A percentile compares a stretch with the other conserved stretches of the same genome.
phyloP scores from a whole-genome alignment of 208 protist species.

The Leishmania mexicana region DNA sequence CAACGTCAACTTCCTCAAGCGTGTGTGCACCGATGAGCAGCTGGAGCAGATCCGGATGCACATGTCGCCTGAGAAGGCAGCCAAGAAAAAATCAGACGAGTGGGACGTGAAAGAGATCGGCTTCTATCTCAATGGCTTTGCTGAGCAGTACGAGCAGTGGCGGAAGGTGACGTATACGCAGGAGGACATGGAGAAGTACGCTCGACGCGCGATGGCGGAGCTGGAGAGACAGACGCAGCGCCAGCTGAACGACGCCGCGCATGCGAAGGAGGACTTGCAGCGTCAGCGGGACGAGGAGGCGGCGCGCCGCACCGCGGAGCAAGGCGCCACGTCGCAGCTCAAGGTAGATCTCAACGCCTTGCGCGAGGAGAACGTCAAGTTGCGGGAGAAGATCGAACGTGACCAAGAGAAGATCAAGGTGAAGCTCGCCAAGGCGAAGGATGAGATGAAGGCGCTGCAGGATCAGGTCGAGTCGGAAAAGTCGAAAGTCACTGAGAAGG shows the following conservation, averaged over 20 bases:
- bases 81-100: slow-evolving; percentile 61
- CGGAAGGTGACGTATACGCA: slow-evolving; percentile 79
- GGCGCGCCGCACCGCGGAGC: slow-evolving; percentile 63
- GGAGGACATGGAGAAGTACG: slow-evolving; percentile 90
- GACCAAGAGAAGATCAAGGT: slow-evolving; percentile 93
- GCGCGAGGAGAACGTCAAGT: slow-evolving; percentile 82
- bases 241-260: slow-evolving; percentile 69
- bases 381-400: slow-evolving; percentile 90
- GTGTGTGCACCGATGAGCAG: slow-evolving; percentile 80
- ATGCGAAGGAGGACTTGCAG: slow-evolving; percentile 64
- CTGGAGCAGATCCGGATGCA: slow-evolving; percentile 54
- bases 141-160: slow-evolving; percentile 76
- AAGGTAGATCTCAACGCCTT: slow-evolving; percentile 78
- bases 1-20: slow-evolving; percentile 88
- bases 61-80: slow-evolving; percentile 72
- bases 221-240: slow-evolving; percentile 74
- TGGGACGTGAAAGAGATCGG: slow-evolving; percentile 91
- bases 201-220: slow-evolving; percentile 57
- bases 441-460: slow-evolving; percentile 73
- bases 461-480: slow-evolving; percentile 74
- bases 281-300: slow-evolving; percentile 77
- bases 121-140: slow-evolving; percentile 79
- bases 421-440: slow-evolving; percentile 82
- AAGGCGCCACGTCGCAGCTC: slow-evolving; percentile 72
- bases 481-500: slow-evolving; percentile 58